Evolutionary conservation across 768 basidiomycete species (phyloP), one percentile per base, ranked within the genome.

Genomic region (Agaricus bisporus): DNA sequence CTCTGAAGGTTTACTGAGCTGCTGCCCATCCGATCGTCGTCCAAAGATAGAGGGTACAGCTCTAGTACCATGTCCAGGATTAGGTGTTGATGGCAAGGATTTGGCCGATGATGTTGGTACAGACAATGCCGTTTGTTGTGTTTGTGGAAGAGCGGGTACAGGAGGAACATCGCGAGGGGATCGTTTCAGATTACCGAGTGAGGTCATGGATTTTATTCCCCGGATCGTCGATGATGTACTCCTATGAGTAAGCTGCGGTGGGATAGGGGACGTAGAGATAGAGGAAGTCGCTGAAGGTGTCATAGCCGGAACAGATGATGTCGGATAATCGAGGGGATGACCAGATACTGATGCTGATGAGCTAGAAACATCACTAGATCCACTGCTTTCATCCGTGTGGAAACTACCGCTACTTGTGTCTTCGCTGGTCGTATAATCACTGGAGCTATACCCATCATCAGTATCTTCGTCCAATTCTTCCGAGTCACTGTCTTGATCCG

Each of bases 401-500:
- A 56, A 64, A n/a, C 55, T 58, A 14, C 65, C 68, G 22, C 42
- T 54, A 18, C 38, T 54, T 51, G 9, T 44, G 18, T 67, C 66
- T 9, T 66, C 65, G 55, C 66, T 67, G 7, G 68, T 66, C 39
- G 72, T 71, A 52, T 72, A 71, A 45, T 78, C 74, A 52, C 68
- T 73, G 1, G 70, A 70, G 6, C 61, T 64, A 37, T 76, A 75
- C 2, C 75, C 75, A 43, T 75, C 76, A 32, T 60, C 62, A 14
- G 76, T 75, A 9, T 79, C 81, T 29, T 80, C 32, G 20, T 48
- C 79, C 41, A 70, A 78, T 60, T 82, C 83, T 60, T 91, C 86
- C 3, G 86, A 91, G 5, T 83, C 88, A 8, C 82, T 90, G 62
- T 92, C 89, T 4, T 83, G 91, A 48, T 78, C 75, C 28, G 88